Evolutionary conservation across 768 basidiomycete species (phyloP).

Genomic region (Xerocomellus dryophilus): DNA sequence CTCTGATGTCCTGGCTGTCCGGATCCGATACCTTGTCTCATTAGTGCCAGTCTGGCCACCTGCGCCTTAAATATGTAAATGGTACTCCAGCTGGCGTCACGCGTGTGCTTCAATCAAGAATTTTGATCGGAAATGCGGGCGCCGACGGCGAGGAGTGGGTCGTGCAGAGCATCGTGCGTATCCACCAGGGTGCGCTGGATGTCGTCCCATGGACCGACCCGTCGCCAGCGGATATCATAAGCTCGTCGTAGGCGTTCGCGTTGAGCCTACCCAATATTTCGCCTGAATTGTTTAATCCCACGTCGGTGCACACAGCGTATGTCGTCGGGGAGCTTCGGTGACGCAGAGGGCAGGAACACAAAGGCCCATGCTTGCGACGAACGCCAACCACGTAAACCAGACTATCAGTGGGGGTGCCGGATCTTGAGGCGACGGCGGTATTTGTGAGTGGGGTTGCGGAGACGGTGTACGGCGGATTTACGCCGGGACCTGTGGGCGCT

Average conservation of each 20-base stretch:
- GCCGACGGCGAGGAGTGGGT: constrained; percentile 73
- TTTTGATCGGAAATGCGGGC: constrained; percentile 28
- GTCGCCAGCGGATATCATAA: constrained; percentile 50
- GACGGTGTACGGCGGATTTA: constrained; percentile 7
- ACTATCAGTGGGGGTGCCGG: constrained; percentile 35
- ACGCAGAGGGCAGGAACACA: constrained; percentile 41
- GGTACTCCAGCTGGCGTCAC: too few species aligned
- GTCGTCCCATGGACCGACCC: constrained; percentile 51
- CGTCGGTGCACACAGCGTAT: constrained; percentile 38
- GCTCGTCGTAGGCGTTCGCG: constrained; percentile 41
- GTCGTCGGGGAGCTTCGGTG: constrained; percentile 44
- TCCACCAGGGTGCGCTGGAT: constrained; percentile 70
- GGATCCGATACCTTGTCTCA: too few species aligned
- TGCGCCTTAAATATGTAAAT: too few species aligned
- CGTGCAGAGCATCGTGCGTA: constrained; percentile 59
- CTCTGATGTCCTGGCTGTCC: too few species aligned
- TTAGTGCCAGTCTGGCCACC: too few species aligned
- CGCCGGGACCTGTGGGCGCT: constrained; percentile 25
- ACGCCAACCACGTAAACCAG: constrained; percentile 43
- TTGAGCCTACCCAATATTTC: constrained; percentile 43
- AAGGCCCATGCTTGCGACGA: constrained; percentile 50
- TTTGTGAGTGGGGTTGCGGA: constrained; percentile 19
- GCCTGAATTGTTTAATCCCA: constrained; percentile 44
- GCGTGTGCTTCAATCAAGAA: too few species aligned
- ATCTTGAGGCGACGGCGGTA: constrained; percentile 8